phyloP scores from a whole-genome alignment of 2,329 filamentous ascomycete species.

The Hypoxylon sp. region DNA sequence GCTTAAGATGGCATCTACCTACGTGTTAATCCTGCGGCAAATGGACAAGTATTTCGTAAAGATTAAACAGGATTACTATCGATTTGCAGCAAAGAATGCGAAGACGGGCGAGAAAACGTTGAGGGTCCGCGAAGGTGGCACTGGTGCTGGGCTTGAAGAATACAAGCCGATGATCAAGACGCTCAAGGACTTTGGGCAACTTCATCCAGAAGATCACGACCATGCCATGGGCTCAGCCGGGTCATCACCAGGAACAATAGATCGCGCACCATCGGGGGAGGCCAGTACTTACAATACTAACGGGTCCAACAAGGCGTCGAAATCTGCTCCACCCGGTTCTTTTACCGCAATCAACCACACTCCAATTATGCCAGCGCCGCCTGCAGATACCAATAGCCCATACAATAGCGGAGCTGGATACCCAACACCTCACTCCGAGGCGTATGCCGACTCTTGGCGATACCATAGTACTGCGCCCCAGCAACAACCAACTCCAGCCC shows the following conservation, averaged over 20 bases:
- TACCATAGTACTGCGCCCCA: constrained; percentile 42
- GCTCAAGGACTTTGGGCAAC: constrained; percentile 62
- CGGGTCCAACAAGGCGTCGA: constrained; percentile 48
- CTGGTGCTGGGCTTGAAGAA: constrained; percentile 69
- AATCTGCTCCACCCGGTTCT: constrained; percentile 54
- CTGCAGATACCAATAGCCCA: constrained; percentile 35
- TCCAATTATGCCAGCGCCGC: constrained; percentile 34
- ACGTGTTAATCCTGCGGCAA: constrained; percentile 67
- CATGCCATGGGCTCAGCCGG: constrained; percentile 50
- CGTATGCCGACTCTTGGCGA: constrained; percentile 44
- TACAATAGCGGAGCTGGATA: constrained; percentile 30
- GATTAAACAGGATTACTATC: constrained; percentile 65
- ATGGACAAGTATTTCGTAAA: constrained; percentile 68
- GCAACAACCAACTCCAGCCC: constrained; percentile 30
- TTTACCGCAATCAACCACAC: constrained; percentile 60
- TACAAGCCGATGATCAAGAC: constrained; percentile 61
- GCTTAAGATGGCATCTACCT: constrained; percentile 71
- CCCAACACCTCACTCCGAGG: constrained; percentile 36
- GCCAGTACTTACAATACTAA: constrained; percentile 46
- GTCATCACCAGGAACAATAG: constrained; percentile 53
- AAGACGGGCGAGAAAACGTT: constrained; percentile 51
- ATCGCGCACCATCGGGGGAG: constrained; percentile 52
- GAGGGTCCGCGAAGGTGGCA: constrained; percentile 60
- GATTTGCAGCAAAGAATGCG: constrained; percentile 50
- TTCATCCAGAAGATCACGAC: constrained; percentile 56